Evolutionary conservation across 371 early-diverging fungal genomes (phyloP).

Genomic region (Rhizopus sp.): DNA sequence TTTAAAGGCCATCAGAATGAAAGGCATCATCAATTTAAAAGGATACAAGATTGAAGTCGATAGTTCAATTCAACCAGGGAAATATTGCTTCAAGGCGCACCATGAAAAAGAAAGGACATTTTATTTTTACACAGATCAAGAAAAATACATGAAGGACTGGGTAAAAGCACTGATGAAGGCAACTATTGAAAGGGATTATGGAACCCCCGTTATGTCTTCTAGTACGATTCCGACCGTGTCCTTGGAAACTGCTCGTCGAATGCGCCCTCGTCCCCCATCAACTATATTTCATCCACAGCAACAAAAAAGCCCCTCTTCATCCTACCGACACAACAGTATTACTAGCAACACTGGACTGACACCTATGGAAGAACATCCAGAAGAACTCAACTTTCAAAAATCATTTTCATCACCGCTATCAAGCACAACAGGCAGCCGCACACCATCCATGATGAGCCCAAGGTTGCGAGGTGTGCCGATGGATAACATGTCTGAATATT

Average conservation of each 20-base stretch:
- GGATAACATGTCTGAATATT: slow-evolving; percentile 12
- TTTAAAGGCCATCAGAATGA: slow-evolving; percentile 49
- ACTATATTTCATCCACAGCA: slow-evolving; percentile 30
- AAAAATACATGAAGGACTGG: slow-evolving; percentile 59
- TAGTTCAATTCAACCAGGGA: slow-evolving; percentile 58
- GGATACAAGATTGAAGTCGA: slow-evolving; percentile 60
- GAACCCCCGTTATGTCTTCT: slow-evolving; percentile 70
- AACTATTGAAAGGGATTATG: slow-evolving; percentile 63
- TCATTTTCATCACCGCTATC: not conserved
- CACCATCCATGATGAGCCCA: slow-evolving; percentile 1
- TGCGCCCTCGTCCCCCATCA: slow-evolving; percentile 69
- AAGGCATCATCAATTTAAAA: slow-evolving; percentile 60
- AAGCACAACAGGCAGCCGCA: not conserved
- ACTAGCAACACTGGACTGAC: not conserved
- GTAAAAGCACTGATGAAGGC: slow-evolving; percentile 72
- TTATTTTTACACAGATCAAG: slow-evolving; percentile 66
- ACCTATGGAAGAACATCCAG: not conserved
- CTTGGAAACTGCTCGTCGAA: slow-evolving; percentile 59
- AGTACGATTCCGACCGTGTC: slow-evolving; percentile 67
- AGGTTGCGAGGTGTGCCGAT: not conserved
- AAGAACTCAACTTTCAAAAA: not conserved
- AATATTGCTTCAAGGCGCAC: slow-evolving; percentile 69
- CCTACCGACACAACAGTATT: slow-evolving; percentile 11
- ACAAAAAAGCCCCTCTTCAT: slow-evolving; percentile 7
- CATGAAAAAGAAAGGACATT: slow-evolving; percentile 66